These are phyloP conservation scores for Ophidiomyces ophidiicola DNA, from an alignment of 2,329 filamentous ascomycete species.

Conservation along the genomic window DNA sequence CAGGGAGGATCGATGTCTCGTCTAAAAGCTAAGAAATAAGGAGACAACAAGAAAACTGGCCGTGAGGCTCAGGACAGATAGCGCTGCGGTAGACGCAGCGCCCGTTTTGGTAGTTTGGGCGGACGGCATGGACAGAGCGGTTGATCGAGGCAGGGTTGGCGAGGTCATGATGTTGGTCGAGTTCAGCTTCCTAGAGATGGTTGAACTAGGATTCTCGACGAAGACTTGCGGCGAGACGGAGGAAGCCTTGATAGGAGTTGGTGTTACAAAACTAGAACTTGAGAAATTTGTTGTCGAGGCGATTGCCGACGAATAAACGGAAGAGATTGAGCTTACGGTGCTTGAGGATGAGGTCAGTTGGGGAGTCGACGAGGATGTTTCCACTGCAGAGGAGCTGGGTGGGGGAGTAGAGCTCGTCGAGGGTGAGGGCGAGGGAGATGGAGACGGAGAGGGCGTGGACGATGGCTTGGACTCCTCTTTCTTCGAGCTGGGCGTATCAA, in stretches of 20 bases:
- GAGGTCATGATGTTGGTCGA: conserved; percentile 12
- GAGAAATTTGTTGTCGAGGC: conserved; percentile 8
- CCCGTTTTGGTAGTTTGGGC: conserved; percentile 12
- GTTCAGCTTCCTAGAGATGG: conserved; percentile 10
- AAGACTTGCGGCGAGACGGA: conserved; percentile 11
- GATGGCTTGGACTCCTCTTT: background rate
- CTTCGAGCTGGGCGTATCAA: background rate
- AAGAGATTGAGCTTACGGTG: conserved; percentile 10
- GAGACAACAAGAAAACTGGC: conserved; percentile 17
- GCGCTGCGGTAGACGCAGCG: conserved; percentile 12
- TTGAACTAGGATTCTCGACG: conserved; percentile 12
- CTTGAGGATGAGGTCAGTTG: conserved; percentile 14
- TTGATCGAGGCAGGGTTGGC: conserved; percentile 6
- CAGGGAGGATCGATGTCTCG: conserved; percentile 3
- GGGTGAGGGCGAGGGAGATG: too few relatives aligned
- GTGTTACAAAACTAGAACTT: conserved; percentile 7
- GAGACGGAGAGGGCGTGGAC: background rate
- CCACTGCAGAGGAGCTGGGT: conserved; percentile 15
- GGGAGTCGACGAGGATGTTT: conserved; percentile 18
- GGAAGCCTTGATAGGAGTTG: conserved; percentile 7
- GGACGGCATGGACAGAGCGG: conserved; percentile 8
- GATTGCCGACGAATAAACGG: conserved; percentile 3
- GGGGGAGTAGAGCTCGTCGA: conserved; percentile 14
- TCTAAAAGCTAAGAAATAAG: conserved; percentile 13
- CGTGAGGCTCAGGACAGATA: conserved; percentile 17